A percentile compares a stretch with the other conserved stretches of the same genome.
These are phyloP conservation scores for Ambrosia trifida DNA, from an alignment of 129 eudicot genomes.

Conservation along the genomic window DNA sequence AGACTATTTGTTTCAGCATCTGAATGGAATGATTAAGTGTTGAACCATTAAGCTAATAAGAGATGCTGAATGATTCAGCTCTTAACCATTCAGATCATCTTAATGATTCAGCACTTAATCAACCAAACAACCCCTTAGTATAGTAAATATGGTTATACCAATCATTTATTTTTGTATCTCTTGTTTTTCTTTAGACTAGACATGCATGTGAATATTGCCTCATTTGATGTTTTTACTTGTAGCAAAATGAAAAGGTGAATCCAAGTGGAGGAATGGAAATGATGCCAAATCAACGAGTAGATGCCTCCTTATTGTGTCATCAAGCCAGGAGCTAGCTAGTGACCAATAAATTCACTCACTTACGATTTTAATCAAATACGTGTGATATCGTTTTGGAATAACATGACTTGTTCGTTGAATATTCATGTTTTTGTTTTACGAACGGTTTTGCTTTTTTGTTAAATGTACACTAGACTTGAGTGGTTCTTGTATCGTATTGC, in stretches of 20 bases:
- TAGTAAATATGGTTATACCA: too few relatives aligned
- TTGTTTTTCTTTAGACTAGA: neutral
- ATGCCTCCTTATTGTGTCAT: constrained; percentile 39
- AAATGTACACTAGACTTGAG: neutral
- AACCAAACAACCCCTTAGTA: too few relatives aligned
- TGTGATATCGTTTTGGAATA: constrained; percentile 24
- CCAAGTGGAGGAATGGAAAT: constrained; percentile 28
- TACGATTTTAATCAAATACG: constrained; percentile 6
- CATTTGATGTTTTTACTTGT: constrained; percentile 7
- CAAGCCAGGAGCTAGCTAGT: constrained; percentile 29
- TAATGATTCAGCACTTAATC: too few relatives aligned
- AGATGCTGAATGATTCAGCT: too few relatives aligned
- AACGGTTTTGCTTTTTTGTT: constrained; percentile 7
- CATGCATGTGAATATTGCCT: neutral
- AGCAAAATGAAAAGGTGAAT: constrained; percentile 36
- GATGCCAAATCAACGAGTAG: constrained; percentile 34
- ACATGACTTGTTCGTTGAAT: constrained; percentile 15
- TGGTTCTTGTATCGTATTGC: neutral
- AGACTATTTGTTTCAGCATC: too few relatives aligned
- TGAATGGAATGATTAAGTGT: too few relatives aligned
- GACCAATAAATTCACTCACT: constrained; percentile 22
- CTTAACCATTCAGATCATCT: too few relatives aligned
- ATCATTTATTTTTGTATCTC: neutral
- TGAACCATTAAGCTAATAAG: too few relatives aligned
- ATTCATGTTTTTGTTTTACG: constrained; percentile 1